A percentile compares a stretch with the other conserved stretches of the same genome.
Evolutionary conservation across 2,329 filamentous ascomycete species (phyloP).

Genomic region (Alternaria dauci): DNA sequence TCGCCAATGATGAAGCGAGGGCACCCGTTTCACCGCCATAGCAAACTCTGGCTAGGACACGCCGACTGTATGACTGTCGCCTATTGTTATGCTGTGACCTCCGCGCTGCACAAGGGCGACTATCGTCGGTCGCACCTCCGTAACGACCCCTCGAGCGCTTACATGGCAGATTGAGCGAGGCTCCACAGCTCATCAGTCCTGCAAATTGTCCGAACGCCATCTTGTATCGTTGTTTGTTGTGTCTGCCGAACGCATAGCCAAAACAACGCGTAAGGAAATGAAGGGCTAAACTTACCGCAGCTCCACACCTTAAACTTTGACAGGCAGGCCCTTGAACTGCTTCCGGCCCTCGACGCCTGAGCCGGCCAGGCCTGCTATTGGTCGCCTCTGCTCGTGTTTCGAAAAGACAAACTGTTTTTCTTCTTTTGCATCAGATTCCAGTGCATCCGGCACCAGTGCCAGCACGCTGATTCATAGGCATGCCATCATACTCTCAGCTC

Average conservation of each 20-base stretch:
- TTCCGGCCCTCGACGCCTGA: constrained; percentile 20
- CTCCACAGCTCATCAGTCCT: constrained; percentile 9
- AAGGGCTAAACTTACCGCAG: constrained; percentile 36
- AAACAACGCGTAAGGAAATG: constrained; percentile 53
- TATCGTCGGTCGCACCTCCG: constrained; percentile 31
- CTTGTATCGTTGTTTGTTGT: constrained; percentile 33
- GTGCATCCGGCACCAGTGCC: constrained; percentile 22
- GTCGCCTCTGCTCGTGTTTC: constrained; percentile 16
- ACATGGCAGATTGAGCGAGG: not conserved
- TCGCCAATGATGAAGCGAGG: constrained; percentile 25
- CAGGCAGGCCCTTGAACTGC: constrained; percentile 39
- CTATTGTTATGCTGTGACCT: constrained; percentile 33
- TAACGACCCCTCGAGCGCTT: constrained; percentile 13
- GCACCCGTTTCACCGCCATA: constrained; percentile 32
- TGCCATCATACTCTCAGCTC: constrained; percentile 21
- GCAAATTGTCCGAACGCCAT: constrained; percentile 1
- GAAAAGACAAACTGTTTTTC: constrained; percentile 23
- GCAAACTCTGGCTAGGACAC: constrained; percentile 32
- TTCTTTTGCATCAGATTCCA: constrained; percentile 25
- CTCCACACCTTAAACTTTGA: constrained; percentile 35
- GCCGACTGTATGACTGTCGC: constrained; percentile 35
- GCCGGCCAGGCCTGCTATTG: constrained; percentile 32
- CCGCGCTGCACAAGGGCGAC: constrained; percentile 32
- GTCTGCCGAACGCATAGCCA: constrained; percentile 29
- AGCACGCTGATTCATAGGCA: constrained; percentile 8